phyloP scores from a whole-genome alignment of 768 basidiomycete species.

The Steccherinum ochraceum region DNA sequence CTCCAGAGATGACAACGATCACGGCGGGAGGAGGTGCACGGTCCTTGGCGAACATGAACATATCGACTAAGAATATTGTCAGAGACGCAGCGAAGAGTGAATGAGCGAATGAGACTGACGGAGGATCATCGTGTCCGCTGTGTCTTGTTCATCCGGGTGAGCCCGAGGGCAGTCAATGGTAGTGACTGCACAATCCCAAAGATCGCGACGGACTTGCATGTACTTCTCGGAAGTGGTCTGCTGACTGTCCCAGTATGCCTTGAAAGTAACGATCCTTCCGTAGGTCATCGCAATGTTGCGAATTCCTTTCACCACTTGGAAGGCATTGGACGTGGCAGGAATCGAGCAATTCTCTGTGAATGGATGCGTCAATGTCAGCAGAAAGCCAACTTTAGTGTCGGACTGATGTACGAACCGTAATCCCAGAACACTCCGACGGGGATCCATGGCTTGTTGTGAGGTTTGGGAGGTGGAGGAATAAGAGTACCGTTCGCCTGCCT shows the following conservation, averaged over 20 bases:
- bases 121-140: constrained; percentile 46
- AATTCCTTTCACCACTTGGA: constrained; percentile 37
- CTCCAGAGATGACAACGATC: constrained; percentile 57
- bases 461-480: not conserved
- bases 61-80: constrained; percentile 46
- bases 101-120: constrained; percentile 23
- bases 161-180: constrained; percentile 25
- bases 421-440: constrained; percentile 37
- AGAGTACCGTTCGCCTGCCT: not conserved
- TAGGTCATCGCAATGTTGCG: constrained; percentile 37
- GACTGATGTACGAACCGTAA: no score
- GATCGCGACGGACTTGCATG: constrained; percentile 30
- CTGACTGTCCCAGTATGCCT: constrained; percentile 47
- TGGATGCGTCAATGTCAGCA: no score
- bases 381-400: no score
- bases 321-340: constrained; percentile 32
- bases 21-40: constrained; percentile 35
- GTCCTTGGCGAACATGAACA: constrained; percentile 63
- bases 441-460: not conserved
- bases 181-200: constrained; percentile 46
- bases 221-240: constrained; percentile 32
- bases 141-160: constrained; percentile 25
- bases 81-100: constrained; percentile 2
- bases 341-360: constrained; percentile 35
- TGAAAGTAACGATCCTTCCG: constrained; percentile 44